Conservation (phyloP, 257 asterid genomes). For the Petunia secreta region DNA sequence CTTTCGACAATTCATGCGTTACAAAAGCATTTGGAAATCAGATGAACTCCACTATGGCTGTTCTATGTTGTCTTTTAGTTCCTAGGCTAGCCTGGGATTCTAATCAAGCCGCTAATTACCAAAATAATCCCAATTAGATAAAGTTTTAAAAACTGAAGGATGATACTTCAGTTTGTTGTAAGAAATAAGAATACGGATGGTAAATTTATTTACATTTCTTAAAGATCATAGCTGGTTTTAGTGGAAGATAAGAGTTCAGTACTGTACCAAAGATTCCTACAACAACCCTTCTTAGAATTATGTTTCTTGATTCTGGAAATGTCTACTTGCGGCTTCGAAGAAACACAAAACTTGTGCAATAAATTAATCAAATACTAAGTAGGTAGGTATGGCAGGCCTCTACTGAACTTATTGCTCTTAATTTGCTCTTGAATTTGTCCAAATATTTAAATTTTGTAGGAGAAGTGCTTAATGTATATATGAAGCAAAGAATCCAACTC, state of each 20-base stretch:
- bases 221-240: neutral
- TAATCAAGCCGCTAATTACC: slow-evolving; percentile 7
- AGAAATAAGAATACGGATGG: neutral
- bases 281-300: slow-evolving; percentile 16
- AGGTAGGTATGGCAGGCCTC: neutral
- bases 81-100: neutral
- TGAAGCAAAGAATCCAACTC: too few species aligned
- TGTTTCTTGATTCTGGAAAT: slow-evolving; percentile 12
- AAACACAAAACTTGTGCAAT: neutral
- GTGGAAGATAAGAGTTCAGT: slow-evolving; percentile 6
- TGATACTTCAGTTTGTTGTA: neutral
- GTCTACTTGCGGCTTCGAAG: neutral
- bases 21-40: slow-evolving; percentile 33
- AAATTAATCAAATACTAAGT: neutral
- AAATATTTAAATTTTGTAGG: too few species aligned
- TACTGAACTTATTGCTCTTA: neutral
- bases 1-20: slow-evolving; percentile 43
- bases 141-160: neutral
- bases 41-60: slow-evolving; percentile 46
- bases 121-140: neutral
- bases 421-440: neutral
- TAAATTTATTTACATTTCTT: neutral
- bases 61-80: slow-evolving; percentile 29
- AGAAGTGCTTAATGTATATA: neutral
- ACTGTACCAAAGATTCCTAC: slow-evolving; percentile 22